Conservation (phyloP, 2,329 filamentous ascomycete species). For the Aquanectria penicillioides region DNA sequence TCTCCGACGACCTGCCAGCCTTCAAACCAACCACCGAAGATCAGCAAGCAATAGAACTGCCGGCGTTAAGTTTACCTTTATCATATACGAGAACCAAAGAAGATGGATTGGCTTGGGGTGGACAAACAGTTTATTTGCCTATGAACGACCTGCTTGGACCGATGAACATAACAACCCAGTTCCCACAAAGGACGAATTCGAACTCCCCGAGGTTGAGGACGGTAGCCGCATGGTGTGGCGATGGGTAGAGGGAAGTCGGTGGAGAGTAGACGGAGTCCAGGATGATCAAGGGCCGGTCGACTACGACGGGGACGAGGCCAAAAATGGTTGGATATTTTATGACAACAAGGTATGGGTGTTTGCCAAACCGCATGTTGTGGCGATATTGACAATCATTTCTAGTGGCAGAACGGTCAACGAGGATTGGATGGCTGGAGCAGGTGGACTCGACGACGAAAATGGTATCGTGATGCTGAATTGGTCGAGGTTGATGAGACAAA, state of each 20-base stretch:
- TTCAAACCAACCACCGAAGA: conserved; percentile 41
- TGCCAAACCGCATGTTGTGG: too few species aligned
- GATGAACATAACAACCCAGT: conserved; percentile 92
- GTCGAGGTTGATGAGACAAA: conserved; percentile 71
- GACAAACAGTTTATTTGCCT: conserved; percentile 90
- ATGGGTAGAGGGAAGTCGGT: conserved; percentile 87
- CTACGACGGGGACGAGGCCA: conserved; percentile 69
- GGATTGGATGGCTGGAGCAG: conserved; percentile 92
- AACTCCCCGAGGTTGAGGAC: conserved; percentile 70
- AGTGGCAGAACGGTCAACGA: conserved; percentile 91
- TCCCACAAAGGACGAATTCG: conserved; percentile 76
- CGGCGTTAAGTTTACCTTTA: conserved; percentile 95
- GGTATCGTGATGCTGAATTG: conserved; percentile 95
- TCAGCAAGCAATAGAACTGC: conserved; percentile 66
- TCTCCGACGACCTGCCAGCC: conserved; percentile 43
- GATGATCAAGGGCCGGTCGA: conserved; percentile 58
- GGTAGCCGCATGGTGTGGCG: conserved; percentile 68
- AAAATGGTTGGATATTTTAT: conserved; percentile 94
- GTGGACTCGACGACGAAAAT: conserved; percentile 93
- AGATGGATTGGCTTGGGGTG: conserved; percentile 95
- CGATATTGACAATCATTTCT: conserved; percentile 16
- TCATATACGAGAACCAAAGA: conserved; percentile 95
- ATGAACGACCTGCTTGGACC: conserved; percentile 92
- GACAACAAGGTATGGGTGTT: conserved; percentile 81
- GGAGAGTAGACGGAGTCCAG: conserved; percentile 82